phyloP scores from a whole-genome alignment of 1,139 yeast genomes.

The Protomyces pachydermus region DNA sequence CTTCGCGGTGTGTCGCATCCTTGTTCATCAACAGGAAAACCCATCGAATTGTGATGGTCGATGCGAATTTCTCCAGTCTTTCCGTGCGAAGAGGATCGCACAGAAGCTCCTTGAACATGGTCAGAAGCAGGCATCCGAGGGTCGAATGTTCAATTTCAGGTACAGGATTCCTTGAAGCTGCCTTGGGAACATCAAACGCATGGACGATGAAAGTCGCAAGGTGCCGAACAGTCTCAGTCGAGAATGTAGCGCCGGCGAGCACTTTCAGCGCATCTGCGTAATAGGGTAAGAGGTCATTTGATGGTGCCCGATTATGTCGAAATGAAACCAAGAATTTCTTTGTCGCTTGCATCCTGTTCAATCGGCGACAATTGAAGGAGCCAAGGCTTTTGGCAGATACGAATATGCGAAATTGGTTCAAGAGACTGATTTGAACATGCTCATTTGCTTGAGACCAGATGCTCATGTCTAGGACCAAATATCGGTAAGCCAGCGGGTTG shows the following conservation, averaged over 20 bases:
- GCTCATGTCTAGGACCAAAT: slow-evolving; percentile 48
- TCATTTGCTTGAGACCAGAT: slow-evolving; percentile 47
- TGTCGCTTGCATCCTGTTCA: slow-evolving; percentile 52
- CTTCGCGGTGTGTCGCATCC: slow-evolving; percentile 44
- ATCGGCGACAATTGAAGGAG: slow-evolving; percentile 48
- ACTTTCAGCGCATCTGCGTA: slow-evolving; percentile 42
- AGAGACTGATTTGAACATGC: slow-evolving; percentile 48
- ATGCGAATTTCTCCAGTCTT: slow-evolving; percentile 46
- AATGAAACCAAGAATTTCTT: slow-evolving; percentile 52
- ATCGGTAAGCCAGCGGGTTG: slow-evolving; percentile 47
- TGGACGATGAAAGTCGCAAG: slow-evolving; percentile 43
- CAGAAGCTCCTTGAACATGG: slow-evolving; percentile 38
- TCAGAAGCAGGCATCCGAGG: neutral
- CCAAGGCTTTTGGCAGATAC: slow-evolving; percentile 45
- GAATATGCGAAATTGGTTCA: slow-evolving; percentile 55
- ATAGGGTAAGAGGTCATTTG: slow-evolving; percentile 40
- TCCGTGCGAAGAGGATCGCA: slow-evolving; percentile 33
- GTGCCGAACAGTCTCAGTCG: slow-evolving; percentile 43
- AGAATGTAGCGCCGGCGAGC: slow-evolving; percentile 43
- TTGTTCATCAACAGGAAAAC: slow-evolving; percentile 52
- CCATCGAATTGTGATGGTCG: slow-evolving; percentile 54
- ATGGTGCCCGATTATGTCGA: slow-evolving; percentile 43
- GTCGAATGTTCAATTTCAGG: neutral
- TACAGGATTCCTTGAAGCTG: neutral
- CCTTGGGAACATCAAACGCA: neutral